These are phyloP conservation scores for Neurospora intermedia DNA, from an alignment of 495 filamentous ascomycete species.

Conservation along the genomic window DNA sequence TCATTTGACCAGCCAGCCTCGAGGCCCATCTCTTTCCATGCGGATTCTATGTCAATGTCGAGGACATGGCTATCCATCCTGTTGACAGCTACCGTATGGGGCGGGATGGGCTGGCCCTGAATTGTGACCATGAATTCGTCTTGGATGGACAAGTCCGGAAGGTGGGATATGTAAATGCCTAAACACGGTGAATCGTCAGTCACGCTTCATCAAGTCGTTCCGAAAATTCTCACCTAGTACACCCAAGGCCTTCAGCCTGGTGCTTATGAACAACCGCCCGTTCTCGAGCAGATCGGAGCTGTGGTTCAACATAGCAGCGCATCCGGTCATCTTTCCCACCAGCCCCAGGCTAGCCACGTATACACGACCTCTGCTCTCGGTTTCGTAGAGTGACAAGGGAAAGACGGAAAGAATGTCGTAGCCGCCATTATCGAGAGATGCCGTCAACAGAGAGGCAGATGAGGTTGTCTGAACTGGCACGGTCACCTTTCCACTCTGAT, in stretches of 20 bases:
- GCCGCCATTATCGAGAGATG: constrained; percentile 50
- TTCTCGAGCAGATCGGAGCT: constrained; percentile 46
- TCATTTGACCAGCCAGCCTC: constrained; percentile 77
- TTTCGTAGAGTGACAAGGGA: constrained; percentile 46
- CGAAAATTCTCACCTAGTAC: constrained; percentile 47
- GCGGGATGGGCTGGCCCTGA: constrained; percentile 54
- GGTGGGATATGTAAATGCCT: constrained; percentile 62
- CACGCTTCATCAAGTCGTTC: neutral
- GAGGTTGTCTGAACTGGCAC: constrained; percentile 30
- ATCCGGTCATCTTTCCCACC: constrained; percentile 81
- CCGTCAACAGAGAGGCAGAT: constrained; percentile 37
- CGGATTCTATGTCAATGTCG: constrained; percentile 63
- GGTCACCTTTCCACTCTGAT: constrained; percentile 56
- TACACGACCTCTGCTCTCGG: constrained; percentile 27
- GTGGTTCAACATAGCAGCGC: constrained; percentile 57
- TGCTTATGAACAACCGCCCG: constrained; percentile 50
- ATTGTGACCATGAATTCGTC: constrained; percentile 70
- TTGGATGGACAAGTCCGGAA: constrained; percentile 47
- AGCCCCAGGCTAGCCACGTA: constrained; percentile 65
- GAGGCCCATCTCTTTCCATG: constrained; percentile 68
- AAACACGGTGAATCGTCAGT: neutral
- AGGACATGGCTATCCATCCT: constrained; percentile 48
- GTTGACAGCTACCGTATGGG: constrained; percentile 52
- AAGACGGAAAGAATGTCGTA: constrained; percentile 79
- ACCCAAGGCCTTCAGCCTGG: constrained; percentile 71